phyloP scores from a whole-genome alignment of 2,329 filamentous ascomycete genomes.

The Exophiala mesophila region DNA sequence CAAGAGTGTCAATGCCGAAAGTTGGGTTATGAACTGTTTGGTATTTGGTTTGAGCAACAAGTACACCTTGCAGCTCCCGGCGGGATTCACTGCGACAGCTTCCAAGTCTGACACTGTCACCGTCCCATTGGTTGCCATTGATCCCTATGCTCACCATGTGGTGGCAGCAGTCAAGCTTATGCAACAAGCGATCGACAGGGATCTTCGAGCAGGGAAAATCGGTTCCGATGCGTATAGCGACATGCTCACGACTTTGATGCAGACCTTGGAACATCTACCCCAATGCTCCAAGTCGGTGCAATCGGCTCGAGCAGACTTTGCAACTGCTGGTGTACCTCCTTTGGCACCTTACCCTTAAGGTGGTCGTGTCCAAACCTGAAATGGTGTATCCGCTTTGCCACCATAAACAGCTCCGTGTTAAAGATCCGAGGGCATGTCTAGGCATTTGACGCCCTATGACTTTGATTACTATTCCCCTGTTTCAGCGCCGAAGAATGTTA shows the following conservation, averaged over 20 bases:
- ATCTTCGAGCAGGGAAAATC: constrained; percentile 26
- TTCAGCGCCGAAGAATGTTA: too few species aligned
- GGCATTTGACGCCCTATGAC: too few species aligned
- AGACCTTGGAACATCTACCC: constrained; percentile 28
- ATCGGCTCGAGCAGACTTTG: constrained; percentile 20
- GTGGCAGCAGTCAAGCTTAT: constrained; percentile 30
- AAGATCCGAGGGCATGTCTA: too few species aligned
- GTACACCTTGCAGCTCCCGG: constrained; percentile 19
- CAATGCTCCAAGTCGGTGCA: constrained; percentile 30
- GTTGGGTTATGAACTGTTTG: constrained; percentile 28
- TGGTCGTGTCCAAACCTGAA: too few species aligned
- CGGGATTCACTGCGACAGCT: not conserved
- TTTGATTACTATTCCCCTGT: too few species aligned
- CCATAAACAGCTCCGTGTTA: too few species aligned
- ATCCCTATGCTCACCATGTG: constrained; percentile 32
- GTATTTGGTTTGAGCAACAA: constrained; percentile 30
- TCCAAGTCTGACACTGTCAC: constrained; percentile 8
- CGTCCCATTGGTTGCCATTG: constrained; percentile 29
- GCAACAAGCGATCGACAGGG: constrained; percentile 29
- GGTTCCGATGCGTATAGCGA: constrained; percentile 24
- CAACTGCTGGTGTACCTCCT: constrained; percentile 1
- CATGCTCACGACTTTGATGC: constrained; percentile 27
- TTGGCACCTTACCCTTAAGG: not conserved
- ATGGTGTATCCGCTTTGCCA: too few species aligned
- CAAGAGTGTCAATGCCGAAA: constrained; percentile 26